Conservation (phyloP, 805 yeast species). For the Candida sakaeoensis region DNA sequence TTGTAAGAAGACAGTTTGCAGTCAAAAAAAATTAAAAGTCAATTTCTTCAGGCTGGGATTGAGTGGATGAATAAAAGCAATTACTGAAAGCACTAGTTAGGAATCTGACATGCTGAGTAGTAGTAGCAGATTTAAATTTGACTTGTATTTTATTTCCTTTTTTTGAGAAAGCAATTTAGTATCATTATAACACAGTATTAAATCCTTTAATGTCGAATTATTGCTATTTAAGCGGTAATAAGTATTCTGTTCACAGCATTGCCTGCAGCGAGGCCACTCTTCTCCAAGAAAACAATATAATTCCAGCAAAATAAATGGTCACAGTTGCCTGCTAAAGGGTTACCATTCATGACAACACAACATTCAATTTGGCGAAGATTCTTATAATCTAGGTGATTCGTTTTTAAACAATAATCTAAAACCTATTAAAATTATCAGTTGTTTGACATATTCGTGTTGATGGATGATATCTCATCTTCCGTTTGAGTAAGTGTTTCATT, state of each 20-base stretch:
- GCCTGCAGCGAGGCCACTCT: conserved; percentile 92
- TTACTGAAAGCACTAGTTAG: too few species aligned
- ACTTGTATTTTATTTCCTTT: too few species aligned
- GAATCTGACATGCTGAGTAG: too few species aligned
- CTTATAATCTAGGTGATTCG: conserved; percentile 65
- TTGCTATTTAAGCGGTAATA: conserved; percentile 47
- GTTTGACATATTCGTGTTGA: conserved; percentile 9
- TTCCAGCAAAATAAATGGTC: conserved; percentile 95
- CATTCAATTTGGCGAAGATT: conserved; percentile 71
- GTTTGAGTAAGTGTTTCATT: conserved; percentile 11
- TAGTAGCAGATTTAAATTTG: too few species aligned
- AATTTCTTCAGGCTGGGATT: too few species aligned
- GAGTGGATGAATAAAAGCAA: too few species aligned
- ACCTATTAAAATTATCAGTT: conserved; percentile 9
- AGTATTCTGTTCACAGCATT: conserved; percentile 58
- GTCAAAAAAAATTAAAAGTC: too few species aligned
- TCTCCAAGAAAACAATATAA: conserved; percentile 89
- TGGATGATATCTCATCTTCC: conserved; percentile 11
- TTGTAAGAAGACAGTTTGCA: too few species aligned
- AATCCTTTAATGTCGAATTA: too few species aligned
- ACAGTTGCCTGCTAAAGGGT: conserved; percentile 83
- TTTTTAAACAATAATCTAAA: conserved; percentile 42
- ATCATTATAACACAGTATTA: background rate
- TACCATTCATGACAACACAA: conserved; percentile 72
- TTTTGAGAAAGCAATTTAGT: too few species aligned